These are phyloP conservation scores for Penicillium turbatum DNA, from an alignment of 495 filamentous ascomycete genomes.

Conservation along the genomic window DNA sequence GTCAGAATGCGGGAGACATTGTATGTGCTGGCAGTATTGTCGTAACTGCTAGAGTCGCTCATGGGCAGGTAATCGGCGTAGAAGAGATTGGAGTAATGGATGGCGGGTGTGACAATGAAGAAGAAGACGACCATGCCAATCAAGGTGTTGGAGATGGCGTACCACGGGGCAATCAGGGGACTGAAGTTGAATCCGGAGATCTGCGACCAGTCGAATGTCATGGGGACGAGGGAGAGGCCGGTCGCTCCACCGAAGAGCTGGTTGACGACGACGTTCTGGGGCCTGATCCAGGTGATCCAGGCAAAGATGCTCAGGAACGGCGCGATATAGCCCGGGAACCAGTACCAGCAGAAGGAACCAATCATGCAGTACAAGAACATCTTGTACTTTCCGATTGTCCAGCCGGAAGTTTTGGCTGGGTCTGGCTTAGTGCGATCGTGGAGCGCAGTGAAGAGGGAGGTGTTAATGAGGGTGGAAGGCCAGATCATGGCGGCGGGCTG, in stretches of 20 bases:
- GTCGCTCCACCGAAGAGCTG: slow-evolving; percentile 59
- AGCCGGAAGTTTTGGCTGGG: slow-evolving; percentile 55
- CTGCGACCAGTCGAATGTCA: slow-evolving; percentile 68
- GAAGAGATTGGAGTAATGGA: slow-evolving; percentile 50
- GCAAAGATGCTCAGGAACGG: slow-evolving; percentile 47
- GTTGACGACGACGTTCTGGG: slow-evolving; percentile 46
- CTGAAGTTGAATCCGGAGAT: slow-evolving; percentile 61
- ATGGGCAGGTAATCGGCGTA: slow-evolving; percentile 53
- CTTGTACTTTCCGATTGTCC: slow-evolving; percentile 60
- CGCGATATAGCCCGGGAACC: slow-evolving; percentile 50
- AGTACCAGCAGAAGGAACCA: slow-evolving; percentile 59
- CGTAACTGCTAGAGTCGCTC: slow-evolving; percentile 52
- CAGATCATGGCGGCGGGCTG: slow-evolving; percentile 66
- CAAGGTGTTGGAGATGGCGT: slow-evolving; percentile 57
- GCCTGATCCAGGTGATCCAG: slow-evolving; percentile 49
- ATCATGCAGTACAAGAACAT: slow-evolving; percentile 60
- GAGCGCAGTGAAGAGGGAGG: slow-evolving; percentile 64
- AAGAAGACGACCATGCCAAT: slow-evolving; percentile 53
- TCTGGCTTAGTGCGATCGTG: slow-evolving; percentile 61
- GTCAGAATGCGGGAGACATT: slow-evolving; percentile 52
- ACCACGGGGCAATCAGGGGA: slow-evolving; percentile 65
- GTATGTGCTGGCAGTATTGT: slow-evolving; percentile 51
- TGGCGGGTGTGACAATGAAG: slow-evolving; percentile 47
- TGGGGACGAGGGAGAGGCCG: slow-evolving; percentile 56
- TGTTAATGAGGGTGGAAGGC: slow-evolving; percentile 61